Base-by-base conservation (phyloP, 257 asterid species). In the Gentiana macrophylla region DNA sequence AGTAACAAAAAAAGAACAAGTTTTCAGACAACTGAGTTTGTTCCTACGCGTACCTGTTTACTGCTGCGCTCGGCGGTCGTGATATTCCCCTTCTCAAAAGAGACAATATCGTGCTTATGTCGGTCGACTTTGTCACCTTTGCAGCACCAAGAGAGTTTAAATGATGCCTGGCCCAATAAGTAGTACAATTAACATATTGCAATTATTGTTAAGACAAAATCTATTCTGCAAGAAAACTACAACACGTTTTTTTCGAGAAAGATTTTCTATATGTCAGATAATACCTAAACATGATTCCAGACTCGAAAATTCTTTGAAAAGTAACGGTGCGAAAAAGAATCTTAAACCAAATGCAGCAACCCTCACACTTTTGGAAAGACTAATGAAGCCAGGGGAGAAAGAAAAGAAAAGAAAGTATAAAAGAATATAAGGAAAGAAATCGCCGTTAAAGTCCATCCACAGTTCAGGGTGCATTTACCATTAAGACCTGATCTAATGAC, bases 61-160 rank as follows among this genome's bases (percentile, higher is more conserved):
- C 93, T 91, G 75, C 95, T 91, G 56, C 98, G 94, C 67, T 81
- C 96, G 8, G 96, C 94, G 60, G 96, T 79, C 64, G 95, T 84
- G 71, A 91, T 91, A 72, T 91, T 74, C 54, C 98, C 98, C 76
- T 78, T 83, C 67, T 87, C 98, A 68, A 91, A 91, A 46, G 98
- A 91, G 70, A 91, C 98, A 52, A 91, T 65, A 62, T 91, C 96
- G 48, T 84, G 98, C 66, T 84, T 91, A 79, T 87, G 86, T 69
- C 86, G 95, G 64, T 91, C 84, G 66, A 82, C 75, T 71, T 81
- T 87, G 55, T 87, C 95, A 59, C 96, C 98, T 66, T 91, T 91
- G 84, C 86, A 84, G 74, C 77, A 78, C 98, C 98, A 91, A 55
- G 98, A 78, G 33, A 91, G 74, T 77, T 83, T 87, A 77, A 91